A percentile compares a stretch with the other conserved stretches of the same genome.
phyloP scores from a whole-genome alignment of 2,329 filamentous ascomycete species.

The Fusarium sp. region DNA sequence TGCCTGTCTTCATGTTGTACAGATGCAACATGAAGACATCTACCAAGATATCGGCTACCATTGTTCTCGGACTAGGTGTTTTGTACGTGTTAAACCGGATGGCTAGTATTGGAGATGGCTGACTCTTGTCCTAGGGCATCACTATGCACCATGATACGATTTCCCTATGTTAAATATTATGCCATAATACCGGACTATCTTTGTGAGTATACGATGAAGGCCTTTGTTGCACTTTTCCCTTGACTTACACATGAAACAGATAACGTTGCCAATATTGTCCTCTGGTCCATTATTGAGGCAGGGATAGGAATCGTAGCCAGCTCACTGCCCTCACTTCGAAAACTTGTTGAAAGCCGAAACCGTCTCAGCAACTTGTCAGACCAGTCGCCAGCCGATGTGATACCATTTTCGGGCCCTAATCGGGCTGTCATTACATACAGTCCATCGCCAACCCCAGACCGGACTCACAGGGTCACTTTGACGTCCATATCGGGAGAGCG shows the following conservation, averaged over 20 bases:
- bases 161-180: conserved; percentile 30
- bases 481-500: too few species aligned
- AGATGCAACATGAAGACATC: conserved; percentile 18
- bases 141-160: conserved; percentile 21
- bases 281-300: conserved; percentile 35
- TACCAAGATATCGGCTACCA: conserved; percentile 17
- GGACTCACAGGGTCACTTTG: background rate
- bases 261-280: conserved; percentile 14
- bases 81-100: conserved; percentile 1
- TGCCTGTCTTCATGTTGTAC: conserved; percentile 25
- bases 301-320: conserved; percentile 33
- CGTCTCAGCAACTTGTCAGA: background rate
- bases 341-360: conserved; percentile 7
- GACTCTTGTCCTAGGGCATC: conserved; percentile 18
- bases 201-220: conserved; percentile 8
- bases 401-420: conserved; percentile 2
- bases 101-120: fast-evolving
- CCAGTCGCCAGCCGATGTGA: conserved; percentile 1
- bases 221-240: conserved; percentile 13
- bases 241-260: conserved; percentile 25
- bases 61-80: conserved; percentile 26
- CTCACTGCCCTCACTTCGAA: conserved; percentile 22
- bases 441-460: background rate
- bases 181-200: conserved; percentile 7
- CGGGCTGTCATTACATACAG: conserved; percentile 5